Evolutionary conservation across 2,329 filamentous ascomycete genomes (phyloP), one percentile per base, ranked within the genome.

Genomic region (Pseudogymnoascus sp.): DNA sequence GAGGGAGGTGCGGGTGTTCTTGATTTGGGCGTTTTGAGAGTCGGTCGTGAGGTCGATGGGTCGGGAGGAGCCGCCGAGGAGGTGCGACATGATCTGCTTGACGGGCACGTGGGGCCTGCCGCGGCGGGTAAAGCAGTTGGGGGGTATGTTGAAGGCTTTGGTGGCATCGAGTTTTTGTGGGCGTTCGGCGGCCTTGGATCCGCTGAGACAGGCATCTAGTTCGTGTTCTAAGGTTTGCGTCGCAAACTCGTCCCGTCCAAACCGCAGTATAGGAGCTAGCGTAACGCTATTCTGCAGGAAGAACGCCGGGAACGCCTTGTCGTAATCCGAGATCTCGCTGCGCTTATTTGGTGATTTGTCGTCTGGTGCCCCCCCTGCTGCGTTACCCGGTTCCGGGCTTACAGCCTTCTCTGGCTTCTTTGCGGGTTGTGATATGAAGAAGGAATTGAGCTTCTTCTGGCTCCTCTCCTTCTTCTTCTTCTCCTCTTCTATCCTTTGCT

Each of bases 241-340:
- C 0, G 83, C 82, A 65, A 85, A 79, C 1, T 81, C 72, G 67
- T 90, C 86, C 73, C 87, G 80, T 40, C 80, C 74, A 28, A 84
- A 84, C 2, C 78, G 79, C 60, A 80, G 77, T 1, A 69, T 68
- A 0, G 82, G 80, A 0, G 92, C 91, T 62, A 97, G 69, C n/a
- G 77, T 83, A 1, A 91, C 89, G 70, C 91, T 83, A 2, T 86
- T 81, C 64, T 91, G 88, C 53, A 95, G 72, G 66, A 89, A 93
- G 74, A 97, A 97, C 0, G 90, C 87, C 33, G 91, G 83, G 71
- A 97, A 97, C 36, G 82, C 78, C 68, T 85, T 86, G 17, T 89
- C 78, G 68, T 91, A 93, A 50, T 84, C 81, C 0, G 83, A 80
- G 23, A 76, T 69, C 3, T 70, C 61, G 5, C 38, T 69, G 65